Percentiles rank a stretch among this genome's conserved stretches.
These are phyloP conservation scores for Coniochaeta pulveracea DNA, from an alignment of 2,329 filamentous ascomycete species.

Conservation along the genomic window DNA sequence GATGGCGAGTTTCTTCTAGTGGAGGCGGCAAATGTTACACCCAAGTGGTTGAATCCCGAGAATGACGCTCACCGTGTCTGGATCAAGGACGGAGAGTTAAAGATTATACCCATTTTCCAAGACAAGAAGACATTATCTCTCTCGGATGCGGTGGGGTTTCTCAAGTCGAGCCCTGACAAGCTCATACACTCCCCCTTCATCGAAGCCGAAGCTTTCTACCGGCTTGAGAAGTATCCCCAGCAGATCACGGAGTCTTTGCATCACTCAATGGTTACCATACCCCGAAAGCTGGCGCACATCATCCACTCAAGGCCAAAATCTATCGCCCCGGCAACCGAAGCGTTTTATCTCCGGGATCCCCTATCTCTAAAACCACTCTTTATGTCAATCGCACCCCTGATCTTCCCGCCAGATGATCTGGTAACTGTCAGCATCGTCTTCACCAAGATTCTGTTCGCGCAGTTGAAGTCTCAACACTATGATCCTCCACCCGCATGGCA, in stretches of 20 bases:
- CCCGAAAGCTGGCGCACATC: slow-evolving; percentile 70
- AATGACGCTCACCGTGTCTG: slow-evolving; percentile 81
- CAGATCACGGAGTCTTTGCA: slow-evolving; percentile 71
- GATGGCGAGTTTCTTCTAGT: slow-evolving; percentile 94
- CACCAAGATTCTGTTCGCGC: slow-evolving; percentile 82
- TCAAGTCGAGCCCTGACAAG: slow-evolving; percentile 42
- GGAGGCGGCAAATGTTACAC: slow-evolving; percentile 80
- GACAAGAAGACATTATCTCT: slow-evolving; percentile 42
- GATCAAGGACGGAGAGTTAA: slow-evolving; percentile 68
- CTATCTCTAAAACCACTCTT: slow-evolving; percentile 60
- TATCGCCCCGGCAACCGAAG: slow-evolving; percentile 75
- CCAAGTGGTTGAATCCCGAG: slow-evolving; percentile 85
- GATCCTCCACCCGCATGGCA: slow-evolving; percentile 46
- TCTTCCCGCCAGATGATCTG: slow-evolving; percentile 68
- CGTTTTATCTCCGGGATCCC: slow-evolving; percentile 85
- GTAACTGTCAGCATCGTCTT: slow-evolving; percentile 72
- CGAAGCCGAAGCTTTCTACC: slow-evolving; percentile 84
- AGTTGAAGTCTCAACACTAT: slow-evolving; percentile 80
- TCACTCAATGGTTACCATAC: slow-evolving; percentile 59
- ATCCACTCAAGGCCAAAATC: slow-evolving; percentile 64
- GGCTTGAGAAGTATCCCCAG: slow-evolving; percentile 70
- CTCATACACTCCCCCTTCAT: slow-evolving; percentile 64
- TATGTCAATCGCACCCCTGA: slow-evolving; percentile 37
- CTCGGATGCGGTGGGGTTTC: slow-evolving; percentile 48
- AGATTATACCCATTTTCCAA: slow-evolving; percentile 53